A percentile compares a stretch with the other conserved stretches of the same genome.
Evolutionary conservation across 2,329 filamentous ascomycete genomes (phyloP).

Genomic region (Epichloe hybrida): DNA sequence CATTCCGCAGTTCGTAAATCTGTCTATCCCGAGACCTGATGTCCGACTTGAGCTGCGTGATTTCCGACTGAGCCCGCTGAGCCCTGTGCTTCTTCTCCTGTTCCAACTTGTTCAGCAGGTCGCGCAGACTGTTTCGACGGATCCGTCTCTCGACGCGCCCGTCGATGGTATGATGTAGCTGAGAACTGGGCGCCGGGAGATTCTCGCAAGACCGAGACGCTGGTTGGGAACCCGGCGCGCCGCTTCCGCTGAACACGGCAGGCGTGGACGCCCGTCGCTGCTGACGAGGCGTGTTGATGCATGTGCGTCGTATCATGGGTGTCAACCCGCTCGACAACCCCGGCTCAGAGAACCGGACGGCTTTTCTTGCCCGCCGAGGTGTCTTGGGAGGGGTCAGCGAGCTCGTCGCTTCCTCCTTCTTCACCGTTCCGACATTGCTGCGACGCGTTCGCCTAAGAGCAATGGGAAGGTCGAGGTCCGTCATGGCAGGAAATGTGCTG

Average conservation of each 20-base stretch:
- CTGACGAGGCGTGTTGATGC: conserved; percentile 25
- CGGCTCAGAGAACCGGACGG: conserved; percentile 47
- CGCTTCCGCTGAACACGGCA: conserved; percentile 7
- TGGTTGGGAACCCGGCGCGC: conserved; percentile 8
- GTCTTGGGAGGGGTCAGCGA: conserved; percentile 14
- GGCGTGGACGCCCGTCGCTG: conserved; percentile 33
- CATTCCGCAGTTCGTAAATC: conserved; percentile 38
- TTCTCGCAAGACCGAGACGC: conserved; percentile 19
- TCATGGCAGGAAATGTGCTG: conserved; percentile 15
- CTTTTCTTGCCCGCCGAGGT: conserved; percentile 26
- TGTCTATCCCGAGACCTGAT: conserved; percentile 37
- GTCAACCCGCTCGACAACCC: conserved; percentile 42
- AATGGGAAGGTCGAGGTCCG: conserved; percentile 33
- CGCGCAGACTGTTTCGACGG: conserved; percentile 41
- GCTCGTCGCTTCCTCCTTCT: conserved; percentile 9
- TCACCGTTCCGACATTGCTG: conserved; percentile 20
- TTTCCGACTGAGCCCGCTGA: conserved; percentile 28
- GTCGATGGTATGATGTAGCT: conserved; percentile 41
- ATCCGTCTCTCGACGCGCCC: conserved; percentile 44
- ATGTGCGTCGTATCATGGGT: conserved; percentile 41
- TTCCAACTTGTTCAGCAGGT: conserved; percentile 41
- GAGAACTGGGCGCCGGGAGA: conserved; percentile 9
- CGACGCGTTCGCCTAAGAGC: conserved; percentile 42
- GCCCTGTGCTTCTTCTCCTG: conserved; percentile 30
- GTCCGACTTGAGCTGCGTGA: conserved; percentile 34